A percentile compares a stretch with the other conserved stretches of the same genome.
These are phyloP conservation scores for Gamsiella multidivaricata DNA, from an alignment of 192 early-diverging fungal species.

Conservation along the genomic window DNA sequence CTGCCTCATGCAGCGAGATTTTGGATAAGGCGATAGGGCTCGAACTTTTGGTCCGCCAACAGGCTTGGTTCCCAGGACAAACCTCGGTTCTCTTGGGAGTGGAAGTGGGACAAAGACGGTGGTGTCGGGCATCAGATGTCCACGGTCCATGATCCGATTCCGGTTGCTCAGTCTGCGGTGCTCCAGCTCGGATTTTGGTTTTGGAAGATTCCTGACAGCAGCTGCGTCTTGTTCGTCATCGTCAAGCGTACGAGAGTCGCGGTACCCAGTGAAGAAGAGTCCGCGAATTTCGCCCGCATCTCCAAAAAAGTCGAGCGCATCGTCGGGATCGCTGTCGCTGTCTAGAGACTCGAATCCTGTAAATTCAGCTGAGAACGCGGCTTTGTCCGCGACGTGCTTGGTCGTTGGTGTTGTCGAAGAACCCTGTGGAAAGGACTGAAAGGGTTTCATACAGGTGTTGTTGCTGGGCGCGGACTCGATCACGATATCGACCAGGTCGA, in stretches of 20 bases:
- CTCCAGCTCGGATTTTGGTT: constrained; percentile 1
- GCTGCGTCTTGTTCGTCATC: neutral
- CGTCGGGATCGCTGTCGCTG: constrained; percentile 17
- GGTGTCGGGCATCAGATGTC: constrained; percentile 32
- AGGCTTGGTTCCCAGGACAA: neutral
- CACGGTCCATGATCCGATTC: constrained; percentile 38
- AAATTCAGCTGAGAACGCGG: neutral
- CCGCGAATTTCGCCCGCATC: neutral
- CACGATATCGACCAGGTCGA: neutral
- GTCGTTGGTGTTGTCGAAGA: neutral
- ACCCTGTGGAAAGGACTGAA: neutral
- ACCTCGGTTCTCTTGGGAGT: neutral
- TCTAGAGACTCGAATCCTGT: constrained; percentile 33
- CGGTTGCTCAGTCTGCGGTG: constrained; percentile 23
- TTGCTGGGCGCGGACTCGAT: neutral
- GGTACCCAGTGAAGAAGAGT: constrained; percentile 1
- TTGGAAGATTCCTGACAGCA: neutral
- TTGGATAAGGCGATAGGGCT: constrained; percentile 29
- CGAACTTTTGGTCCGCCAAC: constrained; percentile 12
- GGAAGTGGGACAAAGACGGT: constrained; percentile 3
- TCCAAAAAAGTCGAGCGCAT: constrained; percentile 9
- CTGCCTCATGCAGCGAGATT: neutral
- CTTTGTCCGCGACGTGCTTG: neutral
- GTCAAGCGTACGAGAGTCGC: neutral
- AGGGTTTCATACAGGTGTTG: neutral